Conservation (phyloP, 2,329 filamentous ascomycete species). For the Myriosclerotinia curreyana region DNA sequence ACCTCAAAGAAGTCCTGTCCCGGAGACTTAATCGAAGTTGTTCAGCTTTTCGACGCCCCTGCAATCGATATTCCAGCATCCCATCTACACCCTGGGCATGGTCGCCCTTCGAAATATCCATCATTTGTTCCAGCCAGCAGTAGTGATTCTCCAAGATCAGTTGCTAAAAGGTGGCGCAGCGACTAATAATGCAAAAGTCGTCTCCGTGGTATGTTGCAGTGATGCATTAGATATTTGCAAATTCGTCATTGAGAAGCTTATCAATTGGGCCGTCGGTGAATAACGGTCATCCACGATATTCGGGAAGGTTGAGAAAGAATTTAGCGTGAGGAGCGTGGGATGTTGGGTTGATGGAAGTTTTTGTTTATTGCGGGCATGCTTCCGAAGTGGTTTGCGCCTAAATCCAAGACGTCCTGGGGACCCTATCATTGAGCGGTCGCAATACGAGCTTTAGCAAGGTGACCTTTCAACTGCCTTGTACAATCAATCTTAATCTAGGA, state of each 20-base stretch:
- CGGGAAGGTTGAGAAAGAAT: background rate
- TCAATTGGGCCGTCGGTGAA: background rate
- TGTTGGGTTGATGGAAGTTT: background rate
- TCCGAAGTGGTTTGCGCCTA: background rate
- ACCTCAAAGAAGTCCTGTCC: background rate
- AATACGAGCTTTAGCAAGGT: conserved; percentile 6
- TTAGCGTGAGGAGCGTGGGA: background rate
- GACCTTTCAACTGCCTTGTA: background rate
- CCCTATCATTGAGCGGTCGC: background rate
- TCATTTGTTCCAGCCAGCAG: background rate
- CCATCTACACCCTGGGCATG: background rate
- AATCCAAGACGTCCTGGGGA: background rate
- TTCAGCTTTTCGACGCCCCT: background rate
- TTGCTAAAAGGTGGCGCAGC: background rate
- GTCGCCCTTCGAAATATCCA: background rate
- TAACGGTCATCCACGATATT: background rate
- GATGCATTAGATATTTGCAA: background rate
- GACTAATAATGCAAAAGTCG: background rate
- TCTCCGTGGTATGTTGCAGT: background rate
- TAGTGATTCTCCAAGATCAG: background rate
- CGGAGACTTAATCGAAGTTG: background rate
- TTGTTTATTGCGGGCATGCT: background rate
- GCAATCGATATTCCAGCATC: background rate
- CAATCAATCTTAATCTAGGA: background rate
- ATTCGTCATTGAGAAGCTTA: background rate